Evolutionary conservation across 305 asterid species (phyloP).

Genomic region (Solanum hybrid): DNA sequence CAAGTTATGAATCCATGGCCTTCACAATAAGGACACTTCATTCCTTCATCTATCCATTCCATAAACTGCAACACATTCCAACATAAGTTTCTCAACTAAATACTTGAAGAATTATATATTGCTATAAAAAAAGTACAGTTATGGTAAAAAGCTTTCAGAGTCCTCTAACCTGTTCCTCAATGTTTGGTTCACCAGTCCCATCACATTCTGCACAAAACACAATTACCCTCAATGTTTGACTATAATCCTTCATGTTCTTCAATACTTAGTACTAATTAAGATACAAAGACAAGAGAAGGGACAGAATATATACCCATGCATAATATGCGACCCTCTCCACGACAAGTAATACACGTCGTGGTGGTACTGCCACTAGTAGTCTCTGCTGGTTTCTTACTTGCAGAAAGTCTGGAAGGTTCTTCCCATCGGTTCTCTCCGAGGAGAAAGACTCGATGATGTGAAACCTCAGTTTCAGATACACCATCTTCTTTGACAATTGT

Average conservation of each 20-base stretch:
- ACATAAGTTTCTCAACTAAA: neutral
- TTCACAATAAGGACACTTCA: conserved; percentile 80
- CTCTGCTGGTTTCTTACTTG: conserved; percentile 25
- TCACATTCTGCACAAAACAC: conserved; percentile 67
- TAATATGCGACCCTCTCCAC: conserved; percentile 79
- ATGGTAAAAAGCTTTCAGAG: neutral
- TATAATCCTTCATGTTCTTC: neutral
- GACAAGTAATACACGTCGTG: conserved; percentile 53
- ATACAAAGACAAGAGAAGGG: neutral
- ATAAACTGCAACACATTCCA: conserved; percentile 39
- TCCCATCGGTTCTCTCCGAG: conserved; percentile 98
- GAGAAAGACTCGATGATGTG: conserved; percentile 64
- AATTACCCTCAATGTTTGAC: neutral
- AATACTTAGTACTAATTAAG: neutral
- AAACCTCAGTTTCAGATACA: conserved; percentile 21
- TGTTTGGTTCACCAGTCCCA: conserved; percentile 92
- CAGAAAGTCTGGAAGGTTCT: conserved; percentile 75
- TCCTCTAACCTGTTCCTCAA: conserved; percentile 67
- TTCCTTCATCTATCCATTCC: conserved; percentile 85
- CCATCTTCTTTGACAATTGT: conserved; percentile 24
- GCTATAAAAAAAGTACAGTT: neutral
- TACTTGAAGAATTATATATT: neutral
- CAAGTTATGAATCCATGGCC: conserved; percentile 60
- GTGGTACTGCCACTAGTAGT: conserved; percentile 21
- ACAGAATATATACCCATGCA: conserved; percentile 64